A percentile compares a stretch with the other conserved stretches of the same genome.
These are phyloP conservation scores for Aspergillus tubingensis DNA, from an alignment of 2,329 filamentous ascomycete species.

Conservation along the genomic window DNA sequence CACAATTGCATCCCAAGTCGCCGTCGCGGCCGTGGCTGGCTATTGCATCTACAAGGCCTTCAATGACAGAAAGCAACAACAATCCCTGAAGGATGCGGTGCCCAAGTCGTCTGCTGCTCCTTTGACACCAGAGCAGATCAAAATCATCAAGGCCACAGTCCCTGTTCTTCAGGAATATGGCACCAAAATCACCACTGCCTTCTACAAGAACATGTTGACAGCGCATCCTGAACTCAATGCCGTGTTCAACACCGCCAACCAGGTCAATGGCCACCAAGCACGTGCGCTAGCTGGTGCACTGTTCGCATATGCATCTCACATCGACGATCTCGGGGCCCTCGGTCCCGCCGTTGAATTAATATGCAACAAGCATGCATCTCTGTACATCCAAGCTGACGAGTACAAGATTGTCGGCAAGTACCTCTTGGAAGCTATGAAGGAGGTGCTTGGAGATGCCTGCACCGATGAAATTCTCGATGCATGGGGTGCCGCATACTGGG, in stretches of 20 bases:
- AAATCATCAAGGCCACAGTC: slow-evolving; percentile 69
- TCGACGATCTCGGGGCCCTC: slow-evolving; percentile 66
- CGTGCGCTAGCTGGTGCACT: slow-evolving; percentile 69
- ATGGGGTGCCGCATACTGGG: slow-evolving; percentile 72
- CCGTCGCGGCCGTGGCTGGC: no score
- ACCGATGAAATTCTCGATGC: slow-evolving; percentile 66
- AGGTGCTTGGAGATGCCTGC: slow-evolving; percentile 67
- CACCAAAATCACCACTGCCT: slow-evolving; percentile 66
- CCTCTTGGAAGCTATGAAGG: slow-evolving; percentile 66
- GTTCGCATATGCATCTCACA: slow-evolving; percentile 70
- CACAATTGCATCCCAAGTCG: no score
- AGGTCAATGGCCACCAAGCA: slow-evolving; percentile 67
- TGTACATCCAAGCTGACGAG: slow-evolving; percentile 68
- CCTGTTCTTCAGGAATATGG: slow-evolving; percentile 70
- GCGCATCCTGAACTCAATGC: slow-evolving; percentile 68
- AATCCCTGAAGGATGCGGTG: no score
- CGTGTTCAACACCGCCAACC: slow-evolving; percentile 72
- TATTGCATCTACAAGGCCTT: no score
- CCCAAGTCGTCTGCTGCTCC: no score
- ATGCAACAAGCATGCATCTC: slow-evolving; percentile 72
- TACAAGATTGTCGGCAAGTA: slow-evolving; percentile 71
- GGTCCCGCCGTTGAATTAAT: slow-evolving; percentile 64
- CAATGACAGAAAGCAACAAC: no score
- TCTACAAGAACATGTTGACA: slow-evolving; percentile 69
- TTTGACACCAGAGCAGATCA: slow-evolving; percentile 63